Percentiles rank a stretch among this genome's conserved stretches.
These are phyloP conservation scores for Rubroboletus pulcherrimus DNA, from an alignment of 768 basidiomycete species.

Conservation along the genomic window DNA sequence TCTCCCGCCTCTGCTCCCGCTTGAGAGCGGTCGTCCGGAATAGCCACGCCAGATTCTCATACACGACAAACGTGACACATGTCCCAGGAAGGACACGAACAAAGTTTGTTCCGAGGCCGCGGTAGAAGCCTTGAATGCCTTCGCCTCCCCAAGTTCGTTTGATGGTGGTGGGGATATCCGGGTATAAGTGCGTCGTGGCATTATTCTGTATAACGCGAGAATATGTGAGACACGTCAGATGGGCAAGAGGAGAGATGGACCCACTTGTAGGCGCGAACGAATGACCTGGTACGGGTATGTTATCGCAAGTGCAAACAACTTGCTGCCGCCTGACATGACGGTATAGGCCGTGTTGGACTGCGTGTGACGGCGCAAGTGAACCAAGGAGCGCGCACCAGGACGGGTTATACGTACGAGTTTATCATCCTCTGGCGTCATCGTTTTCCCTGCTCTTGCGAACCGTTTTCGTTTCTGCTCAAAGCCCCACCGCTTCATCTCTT, in stretches of 20 bases:
- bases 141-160: conserved; percentile 77
- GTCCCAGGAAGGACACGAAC: conserved; percentile 95
- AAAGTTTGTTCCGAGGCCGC: conserved; percentile 90
- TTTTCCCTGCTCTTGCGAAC: conserved; percentile 55
- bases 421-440: conserved; percentile 71
- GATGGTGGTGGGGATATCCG: conserved; percentile 79
- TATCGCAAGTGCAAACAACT: conserved; percentile 72
- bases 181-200: conserved; percentile 64
- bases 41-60: conserved; percentile 88
- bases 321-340: conserved; percentile 87
- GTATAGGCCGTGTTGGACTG: conserved; percentile 93
- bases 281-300: conserved; percentile 99
- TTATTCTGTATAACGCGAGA: conserved; percentile 48
- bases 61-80: conserved; percentile 97
- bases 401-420: conserved; percentile 64
- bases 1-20: conserved; percentile 33
- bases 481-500: conserved; percentile 90
- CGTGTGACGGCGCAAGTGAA: background rate
- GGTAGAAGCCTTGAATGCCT: conserved; percentile 85
- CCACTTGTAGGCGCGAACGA: conserved; percentile 87
- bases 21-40: conserved; percentile 62
- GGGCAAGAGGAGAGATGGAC: conserved; percentile 10
- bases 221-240: background rate
- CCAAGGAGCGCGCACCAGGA: background rate
- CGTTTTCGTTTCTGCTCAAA: conserved; percentile 72